These are phyloP conservation scores for Priceomyces carsonii DNA, from an alignment of 805 yeast genomes.

Conservation along the genomic window DNA sequence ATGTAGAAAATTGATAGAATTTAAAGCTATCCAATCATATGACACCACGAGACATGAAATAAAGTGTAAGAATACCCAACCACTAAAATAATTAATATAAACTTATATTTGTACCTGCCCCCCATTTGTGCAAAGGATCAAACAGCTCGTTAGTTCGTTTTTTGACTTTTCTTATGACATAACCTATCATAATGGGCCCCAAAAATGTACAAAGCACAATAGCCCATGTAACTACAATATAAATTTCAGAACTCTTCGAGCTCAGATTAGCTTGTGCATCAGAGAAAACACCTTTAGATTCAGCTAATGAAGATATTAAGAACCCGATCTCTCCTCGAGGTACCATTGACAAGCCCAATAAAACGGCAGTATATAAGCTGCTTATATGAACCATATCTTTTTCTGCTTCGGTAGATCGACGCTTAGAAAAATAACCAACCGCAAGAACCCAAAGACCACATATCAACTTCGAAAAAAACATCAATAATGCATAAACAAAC, in stretches of 20 bases:
- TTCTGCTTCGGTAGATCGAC: not conserved
- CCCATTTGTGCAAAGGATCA: constrained; percentile 5
- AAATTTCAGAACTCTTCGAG: constrained; percentile 1
- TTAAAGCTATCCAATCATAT: too few species aligned
- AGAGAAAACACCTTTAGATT: constrained; percentile 10
- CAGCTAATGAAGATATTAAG: constrained; percentile 11
- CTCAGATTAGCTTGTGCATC: not conserved
- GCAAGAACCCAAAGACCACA: constrained; percentile 10
- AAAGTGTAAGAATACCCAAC: too few species aligned
- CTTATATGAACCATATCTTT: not conserved
- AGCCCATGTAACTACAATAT: constrained; percentile 6
- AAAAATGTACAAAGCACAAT: constrained; percentile 6
- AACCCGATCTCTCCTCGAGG: constrained; percentile 15
- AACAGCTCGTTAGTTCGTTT: not conserved
- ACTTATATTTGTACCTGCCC: too few species aligned
- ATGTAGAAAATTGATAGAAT: too few species aligned
- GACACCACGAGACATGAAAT: too few species aligned
- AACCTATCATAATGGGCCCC: constrained; percentile 5
- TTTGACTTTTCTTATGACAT: constrained; percentile 1
- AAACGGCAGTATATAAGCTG: constrained; percentile 7
- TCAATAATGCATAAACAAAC: constrained; percentile 9
- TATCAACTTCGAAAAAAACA: constrained; percentile 10
- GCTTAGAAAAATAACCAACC: not conserved
- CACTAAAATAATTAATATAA: too few species aligned
- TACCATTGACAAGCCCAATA: constrained; percentile 13